phyloP scores from a whole-genome alignment of 2,329 filamentous ascomycete genomes.

The Aulographum hederae region DNA sequence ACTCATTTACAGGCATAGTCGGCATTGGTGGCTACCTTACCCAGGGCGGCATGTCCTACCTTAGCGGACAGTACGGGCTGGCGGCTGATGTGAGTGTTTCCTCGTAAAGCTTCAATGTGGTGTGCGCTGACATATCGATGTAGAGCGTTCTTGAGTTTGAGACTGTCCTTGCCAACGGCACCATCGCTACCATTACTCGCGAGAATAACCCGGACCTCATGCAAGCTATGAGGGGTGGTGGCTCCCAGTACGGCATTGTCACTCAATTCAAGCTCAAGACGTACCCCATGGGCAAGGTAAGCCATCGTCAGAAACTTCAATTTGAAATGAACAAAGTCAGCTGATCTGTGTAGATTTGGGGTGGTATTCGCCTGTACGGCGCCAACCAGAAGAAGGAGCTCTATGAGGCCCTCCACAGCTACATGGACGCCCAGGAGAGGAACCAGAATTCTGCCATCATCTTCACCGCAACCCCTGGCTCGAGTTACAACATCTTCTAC shows the following conservation, averaged over 20 bases:
- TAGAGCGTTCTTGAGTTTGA: conserved; percentile 4
- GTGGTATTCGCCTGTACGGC: conserved; percentile 18
- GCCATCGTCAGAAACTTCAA: neutral
- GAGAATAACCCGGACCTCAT: conserved; percentile 4
- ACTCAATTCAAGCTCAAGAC: conserved; percentile 16
- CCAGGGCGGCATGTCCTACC: conserved; percentile 4
- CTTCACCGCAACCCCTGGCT: conserved; percentile 8
- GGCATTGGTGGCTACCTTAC: conserved; percentile 3
- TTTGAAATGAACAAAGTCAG: neutral
- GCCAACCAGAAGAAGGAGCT: conserved; percentile 10
- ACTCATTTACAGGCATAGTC: neutral
- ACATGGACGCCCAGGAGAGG: conserved; percentile 10
- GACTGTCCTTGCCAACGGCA: conserved; percentile 4
- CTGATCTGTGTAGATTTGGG: too few species aligned
- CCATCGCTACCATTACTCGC: conserved; percentile 1
- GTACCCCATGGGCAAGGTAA: conserved; percentile 12
- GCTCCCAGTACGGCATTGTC: conserved; percentile 15
- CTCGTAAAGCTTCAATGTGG: too few species aligned
- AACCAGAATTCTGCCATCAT: conserved; percentile 16
- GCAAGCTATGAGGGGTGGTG: conserved; percentile 4
- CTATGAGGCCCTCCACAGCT: conserved; percentile 16
- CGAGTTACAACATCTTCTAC: conserved; percentile 13
- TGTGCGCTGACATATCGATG: too few species aligned
- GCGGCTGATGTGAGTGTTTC: conserved; percentile 7
- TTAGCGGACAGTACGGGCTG: conserved; percentile 4